Percentiles rank a stretch among this genome's conserved stretches.
Evolutionary conservation across 2,329 filamentous ascomycete species (phyloP).

Genomic region (Beauveria caledonica): DNA sequence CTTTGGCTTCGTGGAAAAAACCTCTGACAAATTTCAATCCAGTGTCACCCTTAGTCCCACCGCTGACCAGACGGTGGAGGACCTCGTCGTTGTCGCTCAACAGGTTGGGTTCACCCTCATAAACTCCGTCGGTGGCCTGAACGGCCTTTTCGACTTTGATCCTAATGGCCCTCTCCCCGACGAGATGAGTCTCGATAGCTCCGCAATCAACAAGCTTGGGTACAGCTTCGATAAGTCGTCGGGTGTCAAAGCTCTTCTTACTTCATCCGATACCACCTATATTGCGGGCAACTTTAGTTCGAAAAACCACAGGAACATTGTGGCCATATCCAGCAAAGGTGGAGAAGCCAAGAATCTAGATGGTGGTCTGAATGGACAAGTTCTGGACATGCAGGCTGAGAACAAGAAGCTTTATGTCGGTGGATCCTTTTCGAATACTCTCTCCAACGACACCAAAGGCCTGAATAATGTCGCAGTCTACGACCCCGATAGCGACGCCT

Average conservation of each 20-base stretch:
- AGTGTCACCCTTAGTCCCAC: slow-evolving; percentile 69
- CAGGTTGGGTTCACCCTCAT: slow-evolving; percentile 70
- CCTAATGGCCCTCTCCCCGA: slow-evolving; percentile 47
- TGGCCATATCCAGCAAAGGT: slow-evolving; percentile 55
- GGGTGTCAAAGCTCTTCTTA: slow-evolving; percentile 59
- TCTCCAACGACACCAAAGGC: slow-evolving; percentile 49
- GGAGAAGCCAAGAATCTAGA: slow-evolving; percentile 54
- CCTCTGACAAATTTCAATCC: slow-evolving; percentile 65
- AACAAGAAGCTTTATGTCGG: slow-evolving; percentile 67
- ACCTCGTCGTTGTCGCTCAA: slow-evolving; percentile 80
- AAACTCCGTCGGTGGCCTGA: slow-evolving; percentile 70
- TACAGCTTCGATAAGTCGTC: slow-evolving; percentile 60
- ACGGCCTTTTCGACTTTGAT: slow-evolving; percentile 85
- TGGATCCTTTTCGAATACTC: slow-evolving; percentile 73
- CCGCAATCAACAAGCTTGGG: slow-evolving; percentile 69
- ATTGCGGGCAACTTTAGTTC: slow-evolving; percentile 81
- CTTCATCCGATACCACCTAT: slow-evolving; percentile 57
- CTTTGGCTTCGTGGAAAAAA: slow-evolving; percentile 73
- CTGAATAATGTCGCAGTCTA: slow-evolving; percentile 73
- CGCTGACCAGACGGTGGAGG: slow-evolving; percentile 49
- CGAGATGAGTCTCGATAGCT: slow-evolving; percentile 57
- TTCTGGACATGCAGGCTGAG: slow-evolving; percentile 63
- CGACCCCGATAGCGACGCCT: slow-evolving; percentile 57
- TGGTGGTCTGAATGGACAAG: slow-evolving; percentile 71
- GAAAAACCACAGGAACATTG: slow-evolving; percentile 61